Evolutionary conservation across 2,329 filamentous ascomycete genomes (phyloP).

Genomic region (Hirsutella thompsonii): DNA sequence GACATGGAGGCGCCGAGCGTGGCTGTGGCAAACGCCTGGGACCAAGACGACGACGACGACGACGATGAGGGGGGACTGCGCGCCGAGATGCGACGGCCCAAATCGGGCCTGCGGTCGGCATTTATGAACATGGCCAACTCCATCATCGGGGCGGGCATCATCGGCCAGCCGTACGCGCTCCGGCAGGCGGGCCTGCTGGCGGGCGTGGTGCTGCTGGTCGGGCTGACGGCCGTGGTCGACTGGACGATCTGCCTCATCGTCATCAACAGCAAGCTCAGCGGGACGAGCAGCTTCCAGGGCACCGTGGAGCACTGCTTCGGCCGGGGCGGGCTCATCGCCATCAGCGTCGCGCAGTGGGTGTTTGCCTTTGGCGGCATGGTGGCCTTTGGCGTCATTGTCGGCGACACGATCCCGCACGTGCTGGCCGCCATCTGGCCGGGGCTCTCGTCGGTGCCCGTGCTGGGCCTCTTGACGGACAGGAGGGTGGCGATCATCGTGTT

Average conservation of each 20-base stretch:
- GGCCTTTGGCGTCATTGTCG: constrained; percentile 93
- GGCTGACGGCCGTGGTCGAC: constrained; percentile 74
- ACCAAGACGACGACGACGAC: constrained; percentile 20
- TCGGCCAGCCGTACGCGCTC: constrained; percentile 90
- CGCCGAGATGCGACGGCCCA: constrained; percentile 52
- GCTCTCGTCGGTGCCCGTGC: constrained; percentile 56
- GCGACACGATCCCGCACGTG: constrained; percentile 91
- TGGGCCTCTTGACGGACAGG: constrained; percentile 73
- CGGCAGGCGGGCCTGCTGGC: constrained; percentile 77
- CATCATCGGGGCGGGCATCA: constrained; percentile 72
- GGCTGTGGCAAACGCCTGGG: constrained; percentile 46
- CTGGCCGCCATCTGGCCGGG: constrained; percentile 70
- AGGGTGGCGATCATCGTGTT: constrained; percentile 80
- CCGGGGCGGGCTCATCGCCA: constrained; percentile 73
- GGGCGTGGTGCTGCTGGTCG: constrained; percentile 65
- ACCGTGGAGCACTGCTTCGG: constrained; percentile 96
- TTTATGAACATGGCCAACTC: constrained; percentile 99
- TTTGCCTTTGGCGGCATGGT: constrained; percentile 99
- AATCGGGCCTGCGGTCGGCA: constrained; percentile 72
- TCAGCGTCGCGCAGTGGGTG: constrained; percentile 84
- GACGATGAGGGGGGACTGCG: constrained; percentile 32
- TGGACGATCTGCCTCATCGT: constrained; percentile 98
- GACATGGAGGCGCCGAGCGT: constrained; percentile 72
- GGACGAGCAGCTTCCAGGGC: constrained; percentile 85
- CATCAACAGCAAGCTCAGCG: constrained; percentile 92